Evolutionary conservation across 176 grass and related monocot genomes (phyloP), one percentile per base, ranked within the genome.

Genomic region (Rhynchospora tenuis): DNA sequence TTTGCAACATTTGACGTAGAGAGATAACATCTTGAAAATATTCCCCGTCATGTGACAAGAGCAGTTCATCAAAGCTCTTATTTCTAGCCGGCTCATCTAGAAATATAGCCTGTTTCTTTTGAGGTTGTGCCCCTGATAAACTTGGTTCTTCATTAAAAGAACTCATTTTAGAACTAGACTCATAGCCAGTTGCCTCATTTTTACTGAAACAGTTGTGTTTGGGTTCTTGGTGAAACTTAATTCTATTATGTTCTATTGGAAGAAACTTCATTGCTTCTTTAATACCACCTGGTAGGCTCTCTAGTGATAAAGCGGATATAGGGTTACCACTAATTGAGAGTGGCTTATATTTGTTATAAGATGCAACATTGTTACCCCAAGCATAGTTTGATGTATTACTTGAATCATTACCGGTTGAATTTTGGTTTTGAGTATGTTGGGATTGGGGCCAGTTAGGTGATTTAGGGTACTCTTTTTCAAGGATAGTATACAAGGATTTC

Each of bases 61-160:
- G 86, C 67, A 95, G 26, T 62, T 62, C 60, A 56, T 95, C 93
- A 60, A 90, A 92, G 44, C 33, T 85, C 79, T 95, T 84, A 57
- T 86, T 85, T 74, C 88, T 83, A 7, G 73, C 60, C 7, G 44
- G 56, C 29, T 85, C 90, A 59, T 68, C 76, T 47, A 61, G 58
- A 2, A 54, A 87, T 64, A 89, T 33, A 64, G 86, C 88, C 9
- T 44, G 75, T 50, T 87, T 82, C 46, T 95, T 95, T 51, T 27
- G 82, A 24, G 50, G 79, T 83, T 81, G 84, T 1, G 29, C 82
- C 71, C 84, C 64, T 17, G 73, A 38, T 20, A 87, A 84, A 64
- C 73, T 81, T 16, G 70, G 33, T 26, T 84, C 81, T 27, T 60
- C 58, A 80, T 83, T 85, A 58, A 38, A 62, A 84, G 1, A 4